Conservation (phyloP, 176 grass and related monocot species). For the Lolium rigidum region DNA sequence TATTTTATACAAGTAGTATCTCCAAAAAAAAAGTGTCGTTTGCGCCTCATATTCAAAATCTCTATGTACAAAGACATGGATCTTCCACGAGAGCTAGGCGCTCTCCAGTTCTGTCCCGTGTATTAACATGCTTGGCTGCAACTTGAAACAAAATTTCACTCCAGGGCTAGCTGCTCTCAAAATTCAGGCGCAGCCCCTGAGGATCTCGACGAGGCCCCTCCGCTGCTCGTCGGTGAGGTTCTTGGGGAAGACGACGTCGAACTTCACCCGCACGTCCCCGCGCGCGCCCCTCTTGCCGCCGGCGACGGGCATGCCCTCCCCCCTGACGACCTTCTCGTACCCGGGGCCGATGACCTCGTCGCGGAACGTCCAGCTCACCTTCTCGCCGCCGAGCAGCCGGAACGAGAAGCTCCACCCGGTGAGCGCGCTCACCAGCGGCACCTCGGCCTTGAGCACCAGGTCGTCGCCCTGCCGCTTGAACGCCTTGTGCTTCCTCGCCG, state of each 20-base stretch:
- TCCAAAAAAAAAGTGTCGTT: conserved; percentile 3
- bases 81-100: background rate
- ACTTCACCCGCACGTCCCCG: conserved; percentile 75
- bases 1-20: background rate
- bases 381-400: conserved; percentile 68
- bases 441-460: conserved; percentile 81
- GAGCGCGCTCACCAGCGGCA: conserved; percentile 77
- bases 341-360: conserved; percentile 84
- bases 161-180: background rate
- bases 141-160: conserved; percentile 23
- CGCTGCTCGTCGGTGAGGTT: conserved; percentile 67
- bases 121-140: conserved; percentile 42
- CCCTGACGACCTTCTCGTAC: conserved; percentile 76
- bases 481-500: conserved; percentile 59
- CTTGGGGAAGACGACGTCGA: conserved; percentile 74
- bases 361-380: conserved; percentile 64
- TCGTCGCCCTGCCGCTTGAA: conserved; percentile 90
- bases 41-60: conserved; percentile 35
- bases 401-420: conserved; percentile 83
- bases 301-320: conserved; percentile 76
- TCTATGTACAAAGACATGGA: conserved; percentile 59
- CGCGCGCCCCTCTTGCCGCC: conserved; percentile 53
- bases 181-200: conserved; percentile 57
- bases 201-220: conserved; percentile 58
- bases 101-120: background rate